Percentiles rank a stretch among this genome's conserved stretches.
phyloP scores from a whole-genome alignment of 2,329 filamentous ascomycete species.

The Alternaria infectoria region DNA sequence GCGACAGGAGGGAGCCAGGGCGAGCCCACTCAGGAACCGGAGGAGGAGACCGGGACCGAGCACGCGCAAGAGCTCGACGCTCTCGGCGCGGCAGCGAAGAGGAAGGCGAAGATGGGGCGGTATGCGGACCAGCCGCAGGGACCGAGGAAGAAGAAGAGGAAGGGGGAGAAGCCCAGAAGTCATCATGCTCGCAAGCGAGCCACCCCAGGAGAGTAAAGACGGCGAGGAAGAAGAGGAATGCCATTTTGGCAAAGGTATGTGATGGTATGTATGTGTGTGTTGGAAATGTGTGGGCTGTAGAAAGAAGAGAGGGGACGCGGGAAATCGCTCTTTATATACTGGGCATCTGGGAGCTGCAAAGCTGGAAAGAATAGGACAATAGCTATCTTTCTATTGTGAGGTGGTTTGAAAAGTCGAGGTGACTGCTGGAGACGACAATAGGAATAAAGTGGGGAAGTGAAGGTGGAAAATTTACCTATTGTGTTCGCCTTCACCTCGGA shows the following conservation, averaged over 20 bases:
- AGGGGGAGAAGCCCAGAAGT: background rate
- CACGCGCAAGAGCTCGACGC: conserved; percentile 1
- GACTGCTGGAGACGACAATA: background rate
- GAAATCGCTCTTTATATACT: background rate
- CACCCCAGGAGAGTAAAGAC: conserved; percentile 5
- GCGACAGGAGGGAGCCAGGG: background rate
- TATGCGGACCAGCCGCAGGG: background rate
- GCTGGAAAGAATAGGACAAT: background rate
- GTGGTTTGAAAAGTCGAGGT: background rate
- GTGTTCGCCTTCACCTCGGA: background rate
- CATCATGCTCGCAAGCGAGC: conserved; percentile 7
- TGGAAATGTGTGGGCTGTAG: background rate
- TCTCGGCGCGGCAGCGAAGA: background rate
- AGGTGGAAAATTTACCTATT: background rate
- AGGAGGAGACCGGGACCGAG: background rate
- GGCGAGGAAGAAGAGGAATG: conserved; percentile 7
- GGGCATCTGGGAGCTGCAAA: background rate
- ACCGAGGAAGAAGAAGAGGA: background rate
- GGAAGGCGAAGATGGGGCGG: background rate
- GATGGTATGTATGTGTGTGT: background rate
- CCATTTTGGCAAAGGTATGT: background rate
- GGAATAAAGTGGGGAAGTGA: background rate
- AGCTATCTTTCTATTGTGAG: background rate
- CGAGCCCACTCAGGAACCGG: background rate
- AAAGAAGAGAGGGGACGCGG: background rate